A percentile compares a stretch with the other conserved stretches of the same genome.
phyloP scores from a whole-genome alignment of 177 flowering plant species.

The Tripterygium wilfordii region DNA sequence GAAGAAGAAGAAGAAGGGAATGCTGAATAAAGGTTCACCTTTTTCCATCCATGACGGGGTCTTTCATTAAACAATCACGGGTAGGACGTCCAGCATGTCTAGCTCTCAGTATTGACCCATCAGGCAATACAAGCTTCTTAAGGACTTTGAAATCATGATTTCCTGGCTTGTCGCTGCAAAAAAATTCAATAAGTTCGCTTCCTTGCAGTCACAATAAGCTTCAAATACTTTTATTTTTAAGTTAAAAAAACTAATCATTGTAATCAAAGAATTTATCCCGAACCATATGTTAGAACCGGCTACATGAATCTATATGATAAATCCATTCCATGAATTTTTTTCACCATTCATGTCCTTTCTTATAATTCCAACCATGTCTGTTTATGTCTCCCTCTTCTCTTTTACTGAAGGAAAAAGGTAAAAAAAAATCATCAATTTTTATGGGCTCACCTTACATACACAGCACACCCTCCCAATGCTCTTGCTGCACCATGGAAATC shows the following conservation, averaged over 20 bases:
- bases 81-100: conserved; percentile 65
- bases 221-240: no score
- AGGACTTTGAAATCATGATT: conserved; percentile 55
- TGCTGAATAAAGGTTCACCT: conserved; percentile 34
- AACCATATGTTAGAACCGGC: no score
- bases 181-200: no score
- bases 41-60: conserved; percentile 71
- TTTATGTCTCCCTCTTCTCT: no score
- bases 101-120: conserved; percentile 67
- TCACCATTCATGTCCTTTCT: no score
- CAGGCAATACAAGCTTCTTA: conserved; percentile 56
- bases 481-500: conserved; percentile 76
- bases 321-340: no score
- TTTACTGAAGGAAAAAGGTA: no score
- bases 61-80: conserved; percentile 54
- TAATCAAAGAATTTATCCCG: no score
- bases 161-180: conserved; percentile 62
- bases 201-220: no score
- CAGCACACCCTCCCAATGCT: conserved; percentile 75
- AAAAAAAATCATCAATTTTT: conserved; percentile 1
- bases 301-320: no score
- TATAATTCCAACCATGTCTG: no score
- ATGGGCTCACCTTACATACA: conserved; percentile 70
- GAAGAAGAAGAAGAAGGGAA: not conserved
- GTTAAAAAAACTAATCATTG: no score